Percentiles rank a stretch among this genome's conserved stretches.
Evolutionary conservation across 2,329 filamentous ascomycete genomes (phyloP).

Genomic region (Triangularia verruculosa): DNA sequence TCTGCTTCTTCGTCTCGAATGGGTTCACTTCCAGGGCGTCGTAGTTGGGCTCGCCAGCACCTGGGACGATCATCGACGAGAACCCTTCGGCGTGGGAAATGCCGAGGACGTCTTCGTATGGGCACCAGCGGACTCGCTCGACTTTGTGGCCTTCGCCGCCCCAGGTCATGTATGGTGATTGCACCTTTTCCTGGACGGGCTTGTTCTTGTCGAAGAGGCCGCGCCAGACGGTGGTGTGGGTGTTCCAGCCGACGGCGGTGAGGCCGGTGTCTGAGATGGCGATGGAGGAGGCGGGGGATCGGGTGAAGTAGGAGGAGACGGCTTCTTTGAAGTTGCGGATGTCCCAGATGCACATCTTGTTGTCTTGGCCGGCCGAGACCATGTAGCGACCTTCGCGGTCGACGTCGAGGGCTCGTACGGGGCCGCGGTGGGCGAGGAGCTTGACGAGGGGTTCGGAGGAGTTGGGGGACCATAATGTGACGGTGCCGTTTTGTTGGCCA

Average conservation of each 20-base stretch:
- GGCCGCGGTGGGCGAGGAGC: constrained; percentile 82
- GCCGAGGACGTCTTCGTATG: constrained; percentile 89
- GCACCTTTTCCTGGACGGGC: constrained; percentile 71
- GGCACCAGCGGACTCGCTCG: constrained; percentile 85
- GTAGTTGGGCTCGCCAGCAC: constrained; percentile 95
- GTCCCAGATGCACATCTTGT: constrained; percentile 93
- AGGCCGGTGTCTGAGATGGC: constrained; percentile 86
- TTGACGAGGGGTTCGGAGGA: constrained; percentile 83
- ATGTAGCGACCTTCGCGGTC: constrained; percentile 93
- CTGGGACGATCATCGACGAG: constrained; percentile 84
- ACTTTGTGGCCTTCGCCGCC: constrained; percentile 79
- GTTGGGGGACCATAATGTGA: constrained; percentile 95
- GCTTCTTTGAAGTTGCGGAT: constrained; percentile 84
- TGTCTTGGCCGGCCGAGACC: constrained; percentile 87
- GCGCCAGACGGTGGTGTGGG: constrained; percentile 85
- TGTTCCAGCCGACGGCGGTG: constrained; percentile 88
- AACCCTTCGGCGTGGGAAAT: constrained; percentile 83
- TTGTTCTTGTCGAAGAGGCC: constrained; percentile 76
- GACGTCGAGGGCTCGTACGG: constrained; percentile 78
- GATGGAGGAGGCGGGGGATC: constrained; percentile 76
- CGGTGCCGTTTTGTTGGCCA: constrained; percentile 91
- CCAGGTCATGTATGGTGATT: constrained; percentile 91
- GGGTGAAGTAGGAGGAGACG: constrained; percentile 82
- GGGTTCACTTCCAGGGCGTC: constrained; percentile 92
- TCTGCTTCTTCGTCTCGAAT: constrained; percentile 88